Evolutionary conservation across 345 rosid species (phyloP), one percentile per base, ranked within the genome.

Genomic region (Heritiera littoralis): DNA sequence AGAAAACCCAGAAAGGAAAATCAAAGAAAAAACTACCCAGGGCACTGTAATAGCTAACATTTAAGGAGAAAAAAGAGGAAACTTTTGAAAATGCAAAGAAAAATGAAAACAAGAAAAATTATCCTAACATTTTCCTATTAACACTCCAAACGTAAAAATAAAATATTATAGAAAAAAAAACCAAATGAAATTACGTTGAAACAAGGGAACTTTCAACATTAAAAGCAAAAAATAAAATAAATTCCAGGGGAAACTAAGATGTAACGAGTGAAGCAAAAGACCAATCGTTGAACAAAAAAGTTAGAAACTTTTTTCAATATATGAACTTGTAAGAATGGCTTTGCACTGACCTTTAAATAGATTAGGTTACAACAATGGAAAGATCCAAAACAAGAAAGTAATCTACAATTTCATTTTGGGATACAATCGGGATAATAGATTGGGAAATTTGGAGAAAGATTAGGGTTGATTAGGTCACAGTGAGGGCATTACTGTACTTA

Each of bases 401-500:
- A 32, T 63, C 18, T 63, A 13, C 41, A 61, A 63, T 63, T 20
- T 5, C 9, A 2, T 49, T 49, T 9, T 32, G n/a, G 77, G 75
- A 78, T 8, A 17, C 74, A 68, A 56, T 30, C 9, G 54, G 58
- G 40, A 17, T 45, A 49, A 20, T 35, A 48, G 41, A 59, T 78
- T 66, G 0, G 82, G 84, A 56, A 85, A 75, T 80, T 59, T 66
- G 78, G 59, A n/a, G 45, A 81, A 83, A 77, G 80, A 41, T 74
- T 86, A 79, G 84, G 88, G 83, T 45, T 83, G 79, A 76, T 63
- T 69, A 30, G 77, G 84, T 72, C 86, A 85, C 28, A 18, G 14
- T 5, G 4, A 75, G 78, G 78, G 74, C 38, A 28, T 12, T 40
- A 35, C n/a, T 51, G 73, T 68, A 60, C 66, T 55, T 74, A 5